Conservation (phyloP, 2,329 filamentous ascomycete species). For the Chaetoscypha palmicola region DNA sequence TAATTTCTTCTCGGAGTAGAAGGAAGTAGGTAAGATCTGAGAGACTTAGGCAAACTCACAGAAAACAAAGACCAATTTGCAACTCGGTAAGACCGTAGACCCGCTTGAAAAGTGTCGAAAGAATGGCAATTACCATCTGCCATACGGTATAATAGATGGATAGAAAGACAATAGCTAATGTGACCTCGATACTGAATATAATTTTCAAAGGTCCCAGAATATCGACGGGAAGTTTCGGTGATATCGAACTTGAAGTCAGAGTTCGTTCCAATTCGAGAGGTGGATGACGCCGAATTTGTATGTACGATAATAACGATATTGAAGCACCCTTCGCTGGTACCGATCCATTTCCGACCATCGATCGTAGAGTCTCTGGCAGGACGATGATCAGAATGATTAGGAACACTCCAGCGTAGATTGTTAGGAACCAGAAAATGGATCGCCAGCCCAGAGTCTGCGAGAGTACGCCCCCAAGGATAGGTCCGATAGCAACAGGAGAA, state of each 20-base stretch:
- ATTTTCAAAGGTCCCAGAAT: conserved; percentile 43
- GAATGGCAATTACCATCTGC: conserved; percentile 26
- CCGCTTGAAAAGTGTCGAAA: conserved; percentile 22
- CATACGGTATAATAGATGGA: conserved; percentile 25
- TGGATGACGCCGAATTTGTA: neutral
- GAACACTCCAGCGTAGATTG: conserved; percentile 30
- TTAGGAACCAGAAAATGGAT: conserved; percentile 34
- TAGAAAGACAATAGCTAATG: conserved; percentile 23
- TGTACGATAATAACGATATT: conserved; percentile 2
- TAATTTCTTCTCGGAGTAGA: too few species aligned
- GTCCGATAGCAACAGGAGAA: conserved; percentile 28
- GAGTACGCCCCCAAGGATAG: conserved; percentile 31
- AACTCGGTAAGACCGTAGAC: conserved; percentile 22
- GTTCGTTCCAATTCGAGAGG: neutral
- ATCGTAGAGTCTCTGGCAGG: conserved; percentile 38
- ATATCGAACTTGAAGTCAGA: neutral
- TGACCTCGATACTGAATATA: conserved; percentile 22
- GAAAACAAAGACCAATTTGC: conserved; percentile 25
- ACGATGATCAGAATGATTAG: conserved; percentile 34
- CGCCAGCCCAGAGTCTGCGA: conserved; percentile 28
- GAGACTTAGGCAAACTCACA: too few species aligned
- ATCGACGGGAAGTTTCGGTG: conserved; percentile 11
- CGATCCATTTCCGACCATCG: conserved; percentile 35
- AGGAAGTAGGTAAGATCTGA: too few species aligned
- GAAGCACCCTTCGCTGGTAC: conserved; percentile 12